Base-by-base conservation (phyloP, 2,329 filamentous ascomycete genomes). In the Colletotrichum cordylinicola region DNA sequence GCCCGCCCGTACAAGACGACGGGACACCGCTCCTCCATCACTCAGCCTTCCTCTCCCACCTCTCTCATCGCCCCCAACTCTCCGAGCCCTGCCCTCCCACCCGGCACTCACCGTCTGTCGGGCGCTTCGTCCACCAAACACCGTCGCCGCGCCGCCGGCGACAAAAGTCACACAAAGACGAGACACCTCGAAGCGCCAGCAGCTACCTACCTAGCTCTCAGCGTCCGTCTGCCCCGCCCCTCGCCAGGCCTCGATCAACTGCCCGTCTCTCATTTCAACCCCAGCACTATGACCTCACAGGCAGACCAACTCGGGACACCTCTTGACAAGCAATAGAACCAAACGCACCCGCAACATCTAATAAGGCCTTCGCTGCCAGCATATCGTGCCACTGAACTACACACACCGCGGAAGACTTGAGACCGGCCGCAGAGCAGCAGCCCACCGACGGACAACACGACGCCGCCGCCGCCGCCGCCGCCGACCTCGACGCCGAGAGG, bases 221-320 rank as follows among this genome's bases (percentile, higher is more conserved):
- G 39, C 39, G 39, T n/a, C 39, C 18, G 39, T 48, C 18, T 37
- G 56, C 68, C 72, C 73, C 68, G 64, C 65, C 64, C 39, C 72
- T 56, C 61, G n/a, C 62, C 33, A 35, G 69, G 55, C 69, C 58
- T 73, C 43, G 27, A 27, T 65, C 56, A 69, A 56, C 58, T 68
- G 24, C 39, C 52, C 35, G 64, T 75, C 58, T 27, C 67, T 68
- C 62, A 33, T 66, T 67, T 67, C 52, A 10, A 67, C 62, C 67
- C 67, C 72, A 72, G 67, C 73, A 73, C 33, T 70, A 76, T 77
- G 76, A 77, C 76, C 76, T 77, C 76, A 77, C 65, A 67, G 55
- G 35, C 69, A 67, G 39, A 74, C 68, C 67, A 70, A 37, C 37
- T 66, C 61, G 60, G 33, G 61, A 55, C 66, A 66, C 18, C 55